Evolutionary conservation across 768 basidiomycete species (phyloP), one percentile per base, ranked within the genome.

Genomic region (Kwoniella dendrophila): DNA sequence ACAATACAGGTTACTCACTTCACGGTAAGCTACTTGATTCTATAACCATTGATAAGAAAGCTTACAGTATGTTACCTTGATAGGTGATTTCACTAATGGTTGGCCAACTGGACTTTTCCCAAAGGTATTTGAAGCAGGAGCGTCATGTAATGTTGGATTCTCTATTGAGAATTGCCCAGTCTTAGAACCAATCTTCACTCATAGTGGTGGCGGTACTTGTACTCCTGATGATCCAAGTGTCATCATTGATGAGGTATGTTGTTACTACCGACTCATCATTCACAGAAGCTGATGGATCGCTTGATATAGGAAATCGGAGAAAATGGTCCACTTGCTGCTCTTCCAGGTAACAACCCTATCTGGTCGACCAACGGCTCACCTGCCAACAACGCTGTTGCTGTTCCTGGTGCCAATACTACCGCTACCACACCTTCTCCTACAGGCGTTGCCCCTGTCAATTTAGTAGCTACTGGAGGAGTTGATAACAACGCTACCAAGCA

Each of bases 1-100:
- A 76, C 34, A 76, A 70, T 44, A 61, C 75, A 36, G 75, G 78
- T 38, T 79, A 75, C 44, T 56, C 55, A 6, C 12, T 41, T n/a
- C 55, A 56, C 30, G 55, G 55, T 47, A 11, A 1, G 53, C 32
- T 20, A 18, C 7, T 20, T 45, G 10, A 45, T 8, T 7, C 20
- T 20, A 6, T 45, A n/a, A n/a, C n/a, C n/a, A n/a, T n/a, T n/a
- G n/a, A n/a, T n/a, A n/a, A n/a, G n/a, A n/a, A n/a, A n/a, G n/a
- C n/a, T n/a, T n/a, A n/a, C n/a, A n/a, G n/a, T n/a, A n/a, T n/a
- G n/a, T n/a, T n/a, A n/a, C n/a, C n/a, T n/a, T n/a, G n/a, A 20
- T 30, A 55, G 53, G 38, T 48, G 73, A 74, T 53, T 74, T 74
- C 59, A 59, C 60, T 26, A 71, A 57, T 26, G 72, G 72, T 32